These are phyloP conservation scores for Zymoseptoria ardabiliae DNA, from an alignment of 2,329 filamentous ascomycete genomes.

Conservation along the genomic window DNA sequence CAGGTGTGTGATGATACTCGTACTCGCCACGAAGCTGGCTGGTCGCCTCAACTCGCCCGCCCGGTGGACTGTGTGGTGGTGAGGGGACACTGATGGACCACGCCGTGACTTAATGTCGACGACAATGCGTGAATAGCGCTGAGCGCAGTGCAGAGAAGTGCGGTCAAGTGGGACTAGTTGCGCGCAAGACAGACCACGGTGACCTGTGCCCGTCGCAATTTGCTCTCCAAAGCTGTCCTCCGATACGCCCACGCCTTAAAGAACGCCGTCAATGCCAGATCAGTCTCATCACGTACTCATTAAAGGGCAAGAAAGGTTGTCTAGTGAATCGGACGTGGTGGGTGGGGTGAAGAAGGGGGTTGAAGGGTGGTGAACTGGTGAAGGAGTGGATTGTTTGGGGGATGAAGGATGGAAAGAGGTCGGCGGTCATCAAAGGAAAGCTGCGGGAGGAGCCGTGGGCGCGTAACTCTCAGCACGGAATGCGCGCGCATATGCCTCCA, in stretches of 20 bases:
- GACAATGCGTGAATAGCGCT: conserved; percentile 5
- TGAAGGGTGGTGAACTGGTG: conserved; percentile 3
- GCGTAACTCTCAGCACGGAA: neutral
- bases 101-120: conserved; percentile 2
- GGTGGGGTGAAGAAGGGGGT: conserved; percentile 2
- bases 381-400: neutral
- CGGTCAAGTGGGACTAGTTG: neutral
- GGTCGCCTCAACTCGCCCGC: neutral
- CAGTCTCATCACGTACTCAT: conserved; percentile 18
- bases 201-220: conserved; percentile 13
- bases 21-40: neutral
- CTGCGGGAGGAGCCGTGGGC: neutral
- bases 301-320: conserved; percentile 5
- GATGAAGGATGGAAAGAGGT: neutral
- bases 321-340: conserved; percentile 2
- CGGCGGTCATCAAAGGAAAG: neutral
- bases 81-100: neutral
- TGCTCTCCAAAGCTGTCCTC: conserved; percentile 5
- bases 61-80: neutral
- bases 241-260: conserved; percentile 8
- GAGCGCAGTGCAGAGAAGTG: conserved; percentile 3
- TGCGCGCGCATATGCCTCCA: neutral
- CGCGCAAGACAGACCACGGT: neutral
- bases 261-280: conserved; percentile 13
- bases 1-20: neutral